Percentiles rank a stretch among this genome's conserved stretches.
phyloP scores from a whole-genome alignment of 352 stramenopile species.

The Pythium dissotocum region DNA sequence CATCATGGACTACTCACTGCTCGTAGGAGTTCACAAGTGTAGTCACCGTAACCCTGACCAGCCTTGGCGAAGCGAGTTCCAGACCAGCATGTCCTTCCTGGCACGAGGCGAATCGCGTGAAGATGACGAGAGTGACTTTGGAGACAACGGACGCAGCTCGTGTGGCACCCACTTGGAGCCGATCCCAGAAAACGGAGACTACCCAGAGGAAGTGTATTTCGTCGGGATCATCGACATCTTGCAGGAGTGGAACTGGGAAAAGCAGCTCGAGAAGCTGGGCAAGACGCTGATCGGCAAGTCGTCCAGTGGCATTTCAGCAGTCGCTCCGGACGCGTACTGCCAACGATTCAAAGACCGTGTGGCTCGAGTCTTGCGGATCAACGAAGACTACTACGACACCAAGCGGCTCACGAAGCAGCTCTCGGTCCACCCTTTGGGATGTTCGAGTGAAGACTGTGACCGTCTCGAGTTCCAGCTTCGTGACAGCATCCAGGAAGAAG shows the following conservation, averaged over 20 bases:
- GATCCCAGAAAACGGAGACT: slow-evolving; percentile 27
- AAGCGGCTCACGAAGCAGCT: slow-evolving; percentile 23
- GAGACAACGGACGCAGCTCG: not conserved
- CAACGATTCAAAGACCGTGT: slow-evolving; percentile 65
- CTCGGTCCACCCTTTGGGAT: slow-evolving; percentile 10
- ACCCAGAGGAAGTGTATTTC: slow-evolving; percentile 68
- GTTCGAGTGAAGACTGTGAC: not conserved
- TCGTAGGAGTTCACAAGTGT: slow-evolving; percentile 72
- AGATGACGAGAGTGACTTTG: slow-evolving; percentile 6
- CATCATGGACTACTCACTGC: slow-evolving; percentile 82
- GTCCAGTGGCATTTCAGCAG: slow-evolving; percentile 61
- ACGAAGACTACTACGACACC: slow-evolving; percentile 15
- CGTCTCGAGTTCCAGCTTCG: slow-evolving; percentile 18
- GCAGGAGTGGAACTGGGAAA: slow-evolving; percentile 83
- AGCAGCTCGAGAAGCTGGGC: slow-evolving; percentile 71
- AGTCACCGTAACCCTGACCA: slow-evolving; percentile 31
- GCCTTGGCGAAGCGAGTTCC: slow-evolving; percentile 22
- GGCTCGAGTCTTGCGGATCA: slow-evolving; percentile 43
- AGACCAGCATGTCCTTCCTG: slow-evolving; percentile 19
- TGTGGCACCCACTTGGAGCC: slow-evolving; percentile 32
- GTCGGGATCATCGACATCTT: slow-evolving; percentile 87
- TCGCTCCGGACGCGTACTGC: slow-evolving; percentile 64
- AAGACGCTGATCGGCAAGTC: slow-evolving; percentile 74
- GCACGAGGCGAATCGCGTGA: slow-evolving; percentile 12
- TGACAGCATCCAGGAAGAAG: slow-evolving; percentile 6